Conservation (phyloP, 1,284 basidiomycete genomes). For the Porogramme epimiltina region DNA sequence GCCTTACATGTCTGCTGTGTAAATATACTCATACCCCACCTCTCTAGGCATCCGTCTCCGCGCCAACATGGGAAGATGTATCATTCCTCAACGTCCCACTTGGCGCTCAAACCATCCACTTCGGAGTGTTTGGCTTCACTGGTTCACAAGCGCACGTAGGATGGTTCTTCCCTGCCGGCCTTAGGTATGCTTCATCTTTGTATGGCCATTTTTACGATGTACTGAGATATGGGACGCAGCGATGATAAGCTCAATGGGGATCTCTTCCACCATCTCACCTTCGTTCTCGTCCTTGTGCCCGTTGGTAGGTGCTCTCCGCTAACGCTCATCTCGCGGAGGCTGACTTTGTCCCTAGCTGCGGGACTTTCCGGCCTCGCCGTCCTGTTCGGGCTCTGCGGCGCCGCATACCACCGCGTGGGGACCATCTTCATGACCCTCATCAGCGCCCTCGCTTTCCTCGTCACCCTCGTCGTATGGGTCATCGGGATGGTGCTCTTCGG, state of each 20-base stretch:
- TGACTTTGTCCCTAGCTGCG: slow-evolving; percentile 45
- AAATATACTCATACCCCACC: background rate
- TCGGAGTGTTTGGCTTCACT: slow-evolving; percentile 78
- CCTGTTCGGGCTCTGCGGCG: slow-evolving; percentile 71
- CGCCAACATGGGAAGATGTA: slow-evolving; percentile 72
- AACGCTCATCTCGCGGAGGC: background rate
- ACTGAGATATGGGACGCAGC: slow-evolving; percentile 22
- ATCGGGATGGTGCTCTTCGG: slow-evolving; percentile 83
- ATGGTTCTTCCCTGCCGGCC: slow-evolving; percentile 50
- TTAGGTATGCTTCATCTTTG: slow-evolving; percentile 36
- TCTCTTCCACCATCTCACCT: slow-evolving; percentile 70
- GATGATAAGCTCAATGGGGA: slow-evolving; percentile 46
- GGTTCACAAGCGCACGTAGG: slow-evolving; percentile 58
- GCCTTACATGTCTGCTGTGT: background rate
- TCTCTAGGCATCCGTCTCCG: slow-evolving; percentile 59
- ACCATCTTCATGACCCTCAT: slow-evolving; percentile 77
- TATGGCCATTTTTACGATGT: background rate
- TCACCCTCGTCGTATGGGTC: slow-evolving; percentile 69
- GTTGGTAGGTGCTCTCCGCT: slow-evolving; percentile 48
- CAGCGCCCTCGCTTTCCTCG: slow-evolving; percentile 62
- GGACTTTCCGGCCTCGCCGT: slow-evolving; percentile 72
- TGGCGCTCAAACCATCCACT: slow-evolving; percentile 44
- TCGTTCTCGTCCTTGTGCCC: slow-evolving; percentile 74
- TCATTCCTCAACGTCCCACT: slow-evolving; percentile 55
- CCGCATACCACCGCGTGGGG: slow-evolving; percentile 61